Percentiles rank a stretch among this genome's conserved stretches.
phyloP scores from a whole-genome alignment of 805 yeast species.

The Tetrapisispora fleetii region DNA sequence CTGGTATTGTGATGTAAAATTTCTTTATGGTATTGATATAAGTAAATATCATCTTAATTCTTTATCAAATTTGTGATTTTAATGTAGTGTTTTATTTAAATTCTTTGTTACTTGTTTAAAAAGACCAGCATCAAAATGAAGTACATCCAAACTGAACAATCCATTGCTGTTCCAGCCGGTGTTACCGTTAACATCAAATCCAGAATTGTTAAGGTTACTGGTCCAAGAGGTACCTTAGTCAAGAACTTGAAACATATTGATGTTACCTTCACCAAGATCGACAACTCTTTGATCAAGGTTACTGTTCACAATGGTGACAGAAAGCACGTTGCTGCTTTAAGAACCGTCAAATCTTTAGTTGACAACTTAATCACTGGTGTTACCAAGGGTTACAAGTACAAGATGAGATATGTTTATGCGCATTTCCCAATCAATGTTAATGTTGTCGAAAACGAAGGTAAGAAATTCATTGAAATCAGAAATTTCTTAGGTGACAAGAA shows the following conservation, averaged over 20 bases:
- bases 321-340: slow-evolving; percentile 98
- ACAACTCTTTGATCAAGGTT: slow-evolving; percentile 55
- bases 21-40: neutral
- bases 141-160: slow-evolving; percentile 81
- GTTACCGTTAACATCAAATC: slow-evolving; percentile 87
- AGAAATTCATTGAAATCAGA: slow-evolving; percentile 84
- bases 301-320: slow-evolving; percentile 98
- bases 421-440: slow-evolving; percentile 99
- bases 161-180: slow-evolving; percentile 81
- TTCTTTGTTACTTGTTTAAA: neutral
- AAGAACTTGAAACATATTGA: slow-evolving; percentile 92
- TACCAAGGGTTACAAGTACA: slow-evolving; percentile 98
- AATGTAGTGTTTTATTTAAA: too few species aligned
- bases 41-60: neutral
- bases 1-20: too few species aligned
- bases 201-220: slow-evolving; percentile 81
- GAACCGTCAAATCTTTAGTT: slow-evolving; percentile 95
- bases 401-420: slow-evolving; percentile 99
- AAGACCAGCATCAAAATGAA: slow-evolving; percentile 40
- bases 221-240: slow-evolving; percentile 93
- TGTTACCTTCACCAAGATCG: slow-evolving; percentile 80
- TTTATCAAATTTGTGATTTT: too few species aligned
- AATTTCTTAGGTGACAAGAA: slow-evolving; percentile 99
- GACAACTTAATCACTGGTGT: slow-evolving; percentile 96
- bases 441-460: slow-evolving; percentile 70